Evolutionary conservation across 1,284 basidiomycete species (phyloP).

Genomic region (Cutaneotrichosporon cavernicola): DNA sequence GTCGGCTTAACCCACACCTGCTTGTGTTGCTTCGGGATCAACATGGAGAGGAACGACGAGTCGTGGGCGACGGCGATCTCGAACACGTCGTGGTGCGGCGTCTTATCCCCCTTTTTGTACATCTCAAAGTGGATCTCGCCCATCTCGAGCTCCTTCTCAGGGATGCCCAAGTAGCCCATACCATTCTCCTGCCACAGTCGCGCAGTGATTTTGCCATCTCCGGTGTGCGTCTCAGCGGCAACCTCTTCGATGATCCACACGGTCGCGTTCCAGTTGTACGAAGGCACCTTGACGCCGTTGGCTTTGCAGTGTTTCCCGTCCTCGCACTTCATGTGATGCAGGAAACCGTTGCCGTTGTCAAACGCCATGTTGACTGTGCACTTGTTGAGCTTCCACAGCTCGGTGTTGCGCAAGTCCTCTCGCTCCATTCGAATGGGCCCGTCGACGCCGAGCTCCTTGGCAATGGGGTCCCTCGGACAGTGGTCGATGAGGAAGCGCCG

Average conservation of each 20-base stretch:
- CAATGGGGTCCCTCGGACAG: constrained; percentile 24
- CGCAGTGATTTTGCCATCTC: constrained; percentile 29
- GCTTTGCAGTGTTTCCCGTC: constrained; percentile 40
- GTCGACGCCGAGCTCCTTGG: constrained; percentile 2
- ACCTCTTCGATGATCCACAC: constrained; percentile 35
- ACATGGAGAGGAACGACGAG: constrained; percentile 38
- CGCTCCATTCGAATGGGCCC: constrained; percentile 13
- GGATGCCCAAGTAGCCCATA: constrained; percentile 41
- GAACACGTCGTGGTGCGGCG: constrained; percentile 29
- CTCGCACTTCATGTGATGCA: constrained; percentile 50
- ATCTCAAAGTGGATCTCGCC: constrained; percentile 37
- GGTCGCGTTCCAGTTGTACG: constrained; percentile 46
- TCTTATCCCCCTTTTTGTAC: constrained; percentile 24
- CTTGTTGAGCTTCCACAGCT: constrained; percentile 41
- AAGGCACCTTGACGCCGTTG: constrained; percentile 35
- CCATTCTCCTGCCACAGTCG: constrained; percentile 43
- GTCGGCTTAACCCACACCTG: constrained; percentile 32
- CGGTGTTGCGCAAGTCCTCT: constrained; percentile 43
- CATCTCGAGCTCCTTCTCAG: constrained; percentile 12
- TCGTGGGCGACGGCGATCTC: constrained; percentile 43
- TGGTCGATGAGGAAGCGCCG: constrained; percentile 33
- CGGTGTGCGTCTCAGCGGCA: constrained; percentile 10
- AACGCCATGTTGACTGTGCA: constrained; percentile 50
- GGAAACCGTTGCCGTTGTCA: constrained; percentile 38
- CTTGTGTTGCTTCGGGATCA: constrained; percentile 34